Percentiles rank a stretch among this genome's conserved stretches.
Conservation (phyloP, 2,329 filamentous ascomycete species). For the Fusarium anguioides region DNA sequence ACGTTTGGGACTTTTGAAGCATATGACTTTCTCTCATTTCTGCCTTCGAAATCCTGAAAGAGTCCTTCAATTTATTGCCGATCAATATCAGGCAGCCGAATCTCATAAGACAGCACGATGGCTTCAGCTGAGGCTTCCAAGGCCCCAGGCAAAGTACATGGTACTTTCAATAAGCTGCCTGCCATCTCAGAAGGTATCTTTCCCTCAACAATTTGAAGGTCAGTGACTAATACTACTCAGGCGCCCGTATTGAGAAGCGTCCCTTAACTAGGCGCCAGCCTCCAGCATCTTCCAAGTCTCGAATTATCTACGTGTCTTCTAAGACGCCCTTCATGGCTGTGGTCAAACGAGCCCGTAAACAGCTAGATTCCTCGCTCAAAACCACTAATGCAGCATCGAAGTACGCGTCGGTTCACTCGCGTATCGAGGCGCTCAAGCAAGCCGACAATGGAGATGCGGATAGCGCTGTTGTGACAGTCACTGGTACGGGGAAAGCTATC, state of each 20-base stretch:
- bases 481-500: slow-evolving; percentile 75
- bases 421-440: slow-evolving; percentile 57
- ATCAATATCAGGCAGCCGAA: slow-evolving; percentile 25
- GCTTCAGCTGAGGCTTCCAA: slow-evolving; percentile 28
- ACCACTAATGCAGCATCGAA: slow-evolving; percentile 59
- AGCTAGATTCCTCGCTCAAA: slow-evolving; percentile 65
- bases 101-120: slow-evolving; percentile 31
- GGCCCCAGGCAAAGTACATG: slow-evolving; percentile 31
- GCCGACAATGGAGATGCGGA: slow-evolving; percentile 44
- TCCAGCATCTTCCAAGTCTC: slow-evolving; percentile 56
- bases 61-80: slow-evolving; percentile 17
- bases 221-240: slow-evolving; percentile 47
- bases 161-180: slow-evolving; percentile 49
- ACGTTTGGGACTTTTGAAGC: neutral
- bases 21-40: neutral
- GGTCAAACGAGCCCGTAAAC: slow-evolving; percentile 72
- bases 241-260: slow-evolving; percentile 61
- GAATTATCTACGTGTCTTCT: slow-evolving; percentile 72
- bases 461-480: slow-evolving; percentile 62
- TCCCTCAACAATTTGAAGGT: neutral
- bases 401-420: slow-evolving; percentile 58
- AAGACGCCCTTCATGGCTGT: slow-evolving; percentile 75
- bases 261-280: slow-evolving; percentile 56
- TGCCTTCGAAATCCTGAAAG: neutral
- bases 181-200: slow-evolving; percentile 49